phyloP scores from a whole-genome alignment of 495 filamentous ascomycete species.

The Clohesyomyces aquaticus region DNA sequence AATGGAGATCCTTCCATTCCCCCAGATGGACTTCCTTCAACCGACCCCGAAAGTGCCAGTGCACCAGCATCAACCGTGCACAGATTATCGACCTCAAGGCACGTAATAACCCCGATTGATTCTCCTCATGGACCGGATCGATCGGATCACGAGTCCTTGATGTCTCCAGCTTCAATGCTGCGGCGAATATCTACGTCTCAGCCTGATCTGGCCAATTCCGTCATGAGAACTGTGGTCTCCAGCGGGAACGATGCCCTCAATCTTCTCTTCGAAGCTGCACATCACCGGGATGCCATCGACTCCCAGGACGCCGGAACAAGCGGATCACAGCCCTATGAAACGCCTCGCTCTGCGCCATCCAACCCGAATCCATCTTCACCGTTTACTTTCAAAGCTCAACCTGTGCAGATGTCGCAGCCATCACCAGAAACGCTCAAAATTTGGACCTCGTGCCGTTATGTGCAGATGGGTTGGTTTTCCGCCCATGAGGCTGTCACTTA shows the following conservation, averaged over 20 bases:
- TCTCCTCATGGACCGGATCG: constrained; percentile 10
- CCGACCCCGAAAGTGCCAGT: not conserved
- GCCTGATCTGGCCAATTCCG: constrained; percentile 27
- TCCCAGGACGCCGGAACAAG: constrained; percentile 13
- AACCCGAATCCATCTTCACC: constrained; percentile 24
- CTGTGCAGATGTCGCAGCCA: constrained; percentile 38
- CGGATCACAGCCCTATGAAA: constrained; percentile 33
- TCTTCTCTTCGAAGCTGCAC: constrained; percentile 58
- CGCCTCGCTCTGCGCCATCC: constrained; percentile 30
- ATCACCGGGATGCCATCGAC: constrained; percentile 42
- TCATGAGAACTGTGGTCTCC: constrained; percentile 40
- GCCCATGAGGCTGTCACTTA: constrained; percentile 53
- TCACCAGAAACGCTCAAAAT: constrained; percentile 48
- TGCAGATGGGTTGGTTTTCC: constrained; percentile 59
- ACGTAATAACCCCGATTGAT: constrained; percentile 7
- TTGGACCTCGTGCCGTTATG: constrained; percentile 58
- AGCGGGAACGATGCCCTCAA: constrained; percentile 59
- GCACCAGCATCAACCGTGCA: not conserved
- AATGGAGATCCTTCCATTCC: not conserved
- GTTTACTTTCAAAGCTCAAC: constrained; percentile 35
- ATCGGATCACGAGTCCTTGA: constrained; percentile 7
- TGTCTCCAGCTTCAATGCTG: constrained; percentile 16
- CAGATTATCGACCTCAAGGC: constrained; percentile 1
- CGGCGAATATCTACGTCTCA: constrained; percentile 31
- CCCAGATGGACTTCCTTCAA: not conserved